Evolutionary conservation across 441 rosid genomes (phyloP), one percentile per base, ranked within the genome.

Genomic region (Cnidoscolus chayamansa): DNA sequence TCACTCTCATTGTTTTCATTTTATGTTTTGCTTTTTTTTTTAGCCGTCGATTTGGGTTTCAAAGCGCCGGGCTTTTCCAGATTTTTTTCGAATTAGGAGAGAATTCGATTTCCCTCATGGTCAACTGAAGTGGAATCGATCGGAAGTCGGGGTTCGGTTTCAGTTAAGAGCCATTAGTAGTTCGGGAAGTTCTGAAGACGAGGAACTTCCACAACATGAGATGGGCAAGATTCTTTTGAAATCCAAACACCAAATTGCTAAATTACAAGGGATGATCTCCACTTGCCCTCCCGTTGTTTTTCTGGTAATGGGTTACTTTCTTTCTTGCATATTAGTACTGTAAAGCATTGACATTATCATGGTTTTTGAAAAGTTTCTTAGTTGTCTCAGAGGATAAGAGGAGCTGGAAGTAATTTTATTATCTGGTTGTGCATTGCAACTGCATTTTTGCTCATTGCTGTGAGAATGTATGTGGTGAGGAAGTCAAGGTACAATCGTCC

Each of bases 281-380:
- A 71, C 90, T 50, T 78, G 79, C 25, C 88, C 94, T 83, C 89
- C 93, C 62, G 76, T 89, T 63, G 83, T 86, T 72, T 84, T 79
- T 72, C 64, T 76, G 91, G 95, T 90, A 87, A 74, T 16, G 2
- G 6, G 13, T 25, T 8, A 7, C 15, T 10, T 59, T 1, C 56
- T 8, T 68, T 40, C 60, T 31, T 31, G 51, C 54, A n/a, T 66
- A 25, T 56, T 13, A 50, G 17, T 67, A 19, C 19, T 13, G 35
- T 59, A 1, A 30, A 25, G 48, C 19, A 13, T 72, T 4, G 2
- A 30, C 12, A 20, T 56, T 54, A 32, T 45, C 61, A 5, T 67
- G 6, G 9, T 30, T 49, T 67, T 4, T 0, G 64, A 43, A 8
- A 65, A 8, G 65, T 76, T 49, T 1, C 0, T 59, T 63, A 70